Evolutionary conservation across 1,284 basidiomycete species (phyloP).

Genomic region (Phenoliferia sp.): DNA sequence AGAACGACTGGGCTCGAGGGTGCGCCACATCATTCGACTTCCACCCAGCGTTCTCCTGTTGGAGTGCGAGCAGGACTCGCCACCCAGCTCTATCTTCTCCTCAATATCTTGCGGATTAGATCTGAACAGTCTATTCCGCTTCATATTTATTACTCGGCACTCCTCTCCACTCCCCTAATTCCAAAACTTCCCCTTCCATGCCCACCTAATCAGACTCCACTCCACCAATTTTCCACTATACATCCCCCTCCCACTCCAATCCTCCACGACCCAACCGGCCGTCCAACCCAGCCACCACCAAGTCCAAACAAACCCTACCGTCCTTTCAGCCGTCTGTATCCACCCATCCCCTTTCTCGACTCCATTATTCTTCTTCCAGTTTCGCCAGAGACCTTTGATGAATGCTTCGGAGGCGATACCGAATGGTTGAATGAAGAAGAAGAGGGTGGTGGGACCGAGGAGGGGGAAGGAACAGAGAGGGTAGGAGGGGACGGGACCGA

Average conservation of each 20-base stretch:
- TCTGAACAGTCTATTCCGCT: too few relatives aligned
- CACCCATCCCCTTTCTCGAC: background rate
- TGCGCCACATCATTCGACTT: too few relatives aligned
- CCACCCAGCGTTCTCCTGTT: too few relatives aligned
- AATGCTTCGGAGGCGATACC: background rate
- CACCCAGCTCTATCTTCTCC: too few relatives aligned
- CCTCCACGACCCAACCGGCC: background rate
- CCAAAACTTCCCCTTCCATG: background rate
- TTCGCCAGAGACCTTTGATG: background rate
- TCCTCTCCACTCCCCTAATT: background rate
- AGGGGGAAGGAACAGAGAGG: background rate
- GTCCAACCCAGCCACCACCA: background rate
- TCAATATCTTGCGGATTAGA: too few relatives aligned
- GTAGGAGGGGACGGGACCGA: background rate
- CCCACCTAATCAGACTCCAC: background rate
- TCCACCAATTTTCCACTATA: background rate
- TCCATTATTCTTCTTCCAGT: background rate
- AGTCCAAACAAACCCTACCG: background rate
- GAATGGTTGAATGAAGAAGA: background rate
- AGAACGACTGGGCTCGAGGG: too few relatives aligned
- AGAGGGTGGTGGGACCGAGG: background rate
- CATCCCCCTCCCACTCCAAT: background rate
- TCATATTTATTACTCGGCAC: background rate
- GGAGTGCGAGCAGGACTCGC: too few relatives aligned
- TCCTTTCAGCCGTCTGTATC: background rate